Evolutionary conservation across 169 alveolate genomes (phyloP).

Genomic region (Plasmodium vivax): DNA sequence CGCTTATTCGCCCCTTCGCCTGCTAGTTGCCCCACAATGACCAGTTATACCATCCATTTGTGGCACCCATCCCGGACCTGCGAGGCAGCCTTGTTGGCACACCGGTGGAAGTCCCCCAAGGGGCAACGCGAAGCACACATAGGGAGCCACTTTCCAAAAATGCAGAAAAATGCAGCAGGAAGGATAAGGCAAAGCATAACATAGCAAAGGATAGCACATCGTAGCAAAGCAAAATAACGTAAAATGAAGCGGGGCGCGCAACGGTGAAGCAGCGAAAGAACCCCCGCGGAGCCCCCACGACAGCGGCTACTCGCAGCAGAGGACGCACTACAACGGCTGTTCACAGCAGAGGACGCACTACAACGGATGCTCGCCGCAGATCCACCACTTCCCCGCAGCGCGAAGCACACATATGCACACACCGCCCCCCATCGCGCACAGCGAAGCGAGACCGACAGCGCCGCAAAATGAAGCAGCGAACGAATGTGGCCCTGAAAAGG

Average conservation of each 20-base stretch:
- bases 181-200: neutral
- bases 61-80: neutral
- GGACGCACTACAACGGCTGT: neutral
- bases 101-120: neutral
- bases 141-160: neutral
- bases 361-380: neutral
- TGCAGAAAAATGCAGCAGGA: neutral
- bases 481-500: conserved; percentile 5
- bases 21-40: neutral
- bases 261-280: neutral
- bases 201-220: neutral
- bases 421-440: neutral
- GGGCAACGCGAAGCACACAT: neutral
- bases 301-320: neutral
- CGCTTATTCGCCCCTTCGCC: neutral
- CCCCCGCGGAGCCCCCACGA: neutral
- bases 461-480: neutral
- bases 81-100: neutral
- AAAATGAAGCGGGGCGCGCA: neutral
- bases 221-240: neutral
- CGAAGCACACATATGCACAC: neutral
- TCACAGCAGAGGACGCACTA: neutral
- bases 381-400: neutral
- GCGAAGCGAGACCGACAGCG: neutral
- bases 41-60: neutral